Conservation (phyloP, 768 basidiomycete genomes). For the Mycena capillaripes region DNA sequence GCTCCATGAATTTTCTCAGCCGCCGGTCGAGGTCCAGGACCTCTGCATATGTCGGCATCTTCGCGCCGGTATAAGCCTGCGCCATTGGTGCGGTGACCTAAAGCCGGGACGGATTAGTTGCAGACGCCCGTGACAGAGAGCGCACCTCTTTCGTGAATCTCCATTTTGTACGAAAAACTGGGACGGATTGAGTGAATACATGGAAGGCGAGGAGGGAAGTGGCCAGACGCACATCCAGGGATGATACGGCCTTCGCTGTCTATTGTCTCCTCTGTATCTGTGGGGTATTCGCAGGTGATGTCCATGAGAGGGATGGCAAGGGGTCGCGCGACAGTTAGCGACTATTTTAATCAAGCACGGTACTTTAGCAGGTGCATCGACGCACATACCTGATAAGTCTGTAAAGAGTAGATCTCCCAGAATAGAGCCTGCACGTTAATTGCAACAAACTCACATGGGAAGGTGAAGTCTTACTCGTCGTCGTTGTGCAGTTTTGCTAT, state of each 20-base stretch:
- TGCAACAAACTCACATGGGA: neutral
- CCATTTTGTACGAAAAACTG: conserved; percentile 14
- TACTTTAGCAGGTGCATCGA: neutral
- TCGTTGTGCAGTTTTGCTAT: neutral
- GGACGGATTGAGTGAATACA: neutral
- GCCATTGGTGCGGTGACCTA: conserved; percentile 43
- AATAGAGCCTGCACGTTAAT: conserved; percentile 7
- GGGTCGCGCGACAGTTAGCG: conserved; percentile 44
- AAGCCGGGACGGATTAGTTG: no score
- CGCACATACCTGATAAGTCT: conserved; percentile 41
- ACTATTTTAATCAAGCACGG: conserved; percentile 22
- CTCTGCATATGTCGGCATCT: conserved; percentile 45
- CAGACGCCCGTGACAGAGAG: neutral
- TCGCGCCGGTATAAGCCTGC: conserved; percentile 42
- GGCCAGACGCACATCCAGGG: neutral
- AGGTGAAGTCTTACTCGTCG: neutral
- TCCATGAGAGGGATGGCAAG: conserved; percentile 22
- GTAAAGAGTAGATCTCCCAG: conserved; percentile 23
- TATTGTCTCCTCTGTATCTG: conserved; percentile 4
- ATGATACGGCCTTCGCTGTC: neutral
- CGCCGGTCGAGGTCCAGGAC: conserved; percentile 31
- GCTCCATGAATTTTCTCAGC: conserved; percentile 20
- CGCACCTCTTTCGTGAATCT: conserved; percentile 23
- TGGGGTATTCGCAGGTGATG: conserved; percentile 34
- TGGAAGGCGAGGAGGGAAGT: no score